phyloP scores from a whole-genome alignment of 2,329 filamentous ascomycete genomes.

The Cercospora sesami region DNA sequence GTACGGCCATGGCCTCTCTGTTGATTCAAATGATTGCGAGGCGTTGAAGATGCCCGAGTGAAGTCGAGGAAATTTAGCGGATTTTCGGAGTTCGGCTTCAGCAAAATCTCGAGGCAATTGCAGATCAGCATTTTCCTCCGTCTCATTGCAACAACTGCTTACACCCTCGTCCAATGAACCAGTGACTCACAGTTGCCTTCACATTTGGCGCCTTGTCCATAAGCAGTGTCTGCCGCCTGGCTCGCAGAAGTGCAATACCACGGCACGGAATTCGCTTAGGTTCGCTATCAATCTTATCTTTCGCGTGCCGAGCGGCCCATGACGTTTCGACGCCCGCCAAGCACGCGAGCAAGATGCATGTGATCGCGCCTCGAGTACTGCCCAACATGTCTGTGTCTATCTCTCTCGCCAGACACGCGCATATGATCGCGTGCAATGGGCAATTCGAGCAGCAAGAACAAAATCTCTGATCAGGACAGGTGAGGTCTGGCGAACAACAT shows the following conservation, averaged over 20 bases:
- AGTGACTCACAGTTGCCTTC: neutral
- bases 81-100: constrained; percentile 2
- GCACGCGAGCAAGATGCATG: constrained; percentile 9
- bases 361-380: neutral
- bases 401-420: neutral
- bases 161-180: neutral
- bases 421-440: constrained; percentile 53
- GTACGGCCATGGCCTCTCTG: constrained; percentile 11
- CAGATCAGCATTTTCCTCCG: neutral
- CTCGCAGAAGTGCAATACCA: neutral
- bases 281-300: constrained; percentile 5
- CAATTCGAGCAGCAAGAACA: constrained; percentile 63
- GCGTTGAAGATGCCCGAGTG: neutral
- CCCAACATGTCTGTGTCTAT: neutral
- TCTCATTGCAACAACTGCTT: neutral
- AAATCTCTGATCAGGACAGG: constrained; percentile 82
- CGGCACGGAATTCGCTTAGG: constrained; percentile 3
- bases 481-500: constrained; percentile 46
- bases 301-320: neutral
- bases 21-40: neutral
- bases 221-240: neutral
- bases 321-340: constrained; percentile 3
- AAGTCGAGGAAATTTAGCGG: constrained; percentile 9
- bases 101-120: neutral
- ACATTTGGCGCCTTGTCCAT: neutral